Evolutionary conservation across 2,329 filamentous ascomycete genomes (phyloP).

Genomic region (Aspergillus sp.): DNA sequence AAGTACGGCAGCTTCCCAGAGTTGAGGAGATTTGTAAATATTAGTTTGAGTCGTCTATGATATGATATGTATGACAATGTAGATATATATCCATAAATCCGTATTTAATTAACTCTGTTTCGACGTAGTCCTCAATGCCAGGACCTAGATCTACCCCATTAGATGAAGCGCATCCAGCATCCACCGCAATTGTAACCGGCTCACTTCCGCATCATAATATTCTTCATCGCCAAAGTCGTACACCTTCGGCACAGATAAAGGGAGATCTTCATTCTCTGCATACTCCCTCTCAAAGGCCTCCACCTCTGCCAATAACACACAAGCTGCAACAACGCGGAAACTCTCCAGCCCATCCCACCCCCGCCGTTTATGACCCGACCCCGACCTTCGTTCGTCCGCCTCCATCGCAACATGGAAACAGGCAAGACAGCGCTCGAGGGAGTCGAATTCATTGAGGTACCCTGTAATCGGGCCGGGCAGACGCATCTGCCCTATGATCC

Average conservation of each 20-base stretch:
- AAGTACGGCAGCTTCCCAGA: too few species aligned
- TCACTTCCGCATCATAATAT: not conserved
- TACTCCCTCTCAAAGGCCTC: conserved; percentile 11
- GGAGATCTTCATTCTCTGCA: not conserved
- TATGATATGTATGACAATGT: too few species aligned
- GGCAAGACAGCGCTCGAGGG: conserved; percentile 18
- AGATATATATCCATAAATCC: too few species aligned
- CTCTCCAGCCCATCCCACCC: conserved; percentile 14
- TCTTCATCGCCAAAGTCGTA: too few species aligned
- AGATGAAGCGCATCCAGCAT: not conserved
- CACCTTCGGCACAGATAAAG: not conserved
- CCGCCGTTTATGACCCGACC: not conserved
- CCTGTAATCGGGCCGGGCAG: not conserved
- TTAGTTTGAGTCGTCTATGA: too few species aligned
- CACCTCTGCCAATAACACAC: conserved; percentile 18
- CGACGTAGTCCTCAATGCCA: too few species aligned
- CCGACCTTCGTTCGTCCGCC: not conserved
- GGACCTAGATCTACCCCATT: too few species aligned
- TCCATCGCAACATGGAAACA: conserved; percentile 16
- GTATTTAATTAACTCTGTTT: too few species aligned
- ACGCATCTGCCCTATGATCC: conserved; percentile 17
- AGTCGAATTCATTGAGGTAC: conserved; percentile 4
- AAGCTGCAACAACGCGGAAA: conserved; percentile 19
- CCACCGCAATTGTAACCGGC: not conserved
- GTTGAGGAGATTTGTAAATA: too few species aligned